Percentiles rank a stretch among this genome's conserved stretches.
Evolutionary conservation across 2,329 filamentous ascomycete genomes (phyloP).

Genomic region (Fusarium sterilihyphosum): DNA sequence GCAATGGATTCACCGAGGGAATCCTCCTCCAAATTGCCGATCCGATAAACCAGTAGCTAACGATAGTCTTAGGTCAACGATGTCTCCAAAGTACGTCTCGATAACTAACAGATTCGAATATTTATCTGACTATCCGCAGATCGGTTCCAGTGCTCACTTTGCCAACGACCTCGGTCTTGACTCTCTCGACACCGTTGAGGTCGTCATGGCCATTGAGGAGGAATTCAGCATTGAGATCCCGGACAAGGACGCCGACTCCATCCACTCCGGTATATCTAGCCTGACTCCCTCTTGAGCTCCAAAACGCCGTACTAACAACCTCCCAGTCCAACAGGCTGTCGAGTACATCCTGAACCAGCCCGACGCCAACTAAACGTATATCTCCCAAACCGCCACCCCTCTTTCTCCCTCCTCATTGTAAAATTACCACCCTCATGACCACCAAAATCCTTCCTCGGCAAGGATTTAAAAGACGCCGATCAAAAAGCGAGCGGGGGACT

Average conservation of each 20-base stretch:
- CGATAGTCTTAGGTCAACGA: constrained; percentile 70
- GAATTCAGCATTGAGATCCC: constrained; percentile 93
- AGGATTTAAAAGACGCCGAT: constrained; percentile 32
- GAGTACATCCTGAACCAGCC: constrained; percentile 94
- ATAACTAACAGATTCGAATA: background rate
- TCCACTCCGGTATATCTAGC: constrained; percentile 82
- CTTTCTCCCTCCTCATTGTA: constrained; percentile 37
- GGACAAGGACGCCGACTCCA: constrained; percentile 94
- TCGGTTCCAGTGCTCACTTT: constrained; percentile 87
- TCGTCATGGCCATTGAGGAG: constrained; percentile 99
- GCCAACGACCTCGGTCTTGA: constrained; percentile 96
- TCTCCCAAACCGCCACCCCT: constrained; percentile 16
- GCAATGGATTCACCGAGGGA: background rate
- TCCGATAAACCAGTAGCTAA: constrained; percentile 39
- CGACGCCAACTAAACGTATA: constrained; percentile 74
- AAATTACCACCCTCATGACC: constrained; percentile 38
- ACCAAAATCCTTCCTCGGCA: constrained; percentile 27
- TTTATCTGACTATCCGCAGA: constrained; percentile 61
- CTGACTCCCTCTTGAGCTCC: background rate
- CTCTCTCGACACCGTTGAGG: constrained; percentile 97
- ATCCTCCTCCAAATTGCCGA: background rate
- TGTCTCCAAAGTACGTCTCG: constrained; percentile 65
- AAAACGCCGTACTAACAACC: background rate
- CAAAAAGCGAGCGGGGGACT: constrained; percentile 4
- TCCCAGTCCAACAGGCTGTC: constrained; percentile 88